phyloP scores from a whole-genome alignment of 768 basidiomycete genomes.

The Ephemerocybe angulata region DNA sequence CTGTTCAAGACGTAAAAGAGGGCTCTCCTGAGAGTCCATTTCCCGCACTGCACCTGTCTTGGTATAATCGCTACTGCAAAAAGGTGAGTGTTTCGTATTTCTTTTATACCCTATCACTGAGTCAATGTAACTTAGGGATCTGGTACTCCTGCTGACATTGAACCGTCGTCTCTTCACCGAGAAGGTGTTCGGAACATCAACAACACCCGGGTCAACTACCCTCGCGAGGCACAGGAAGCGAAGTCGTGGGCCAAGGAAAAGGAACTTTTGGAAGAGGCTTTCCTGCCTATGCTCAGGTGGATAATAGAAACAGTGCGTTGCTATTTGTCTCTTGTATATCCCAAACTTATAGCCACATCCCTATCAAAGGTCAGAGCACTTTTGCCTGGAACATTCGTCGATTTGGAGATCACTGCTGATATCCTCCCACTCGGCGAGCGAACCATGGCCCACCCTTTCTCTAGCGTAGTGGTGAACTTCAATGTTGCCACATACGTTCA shows the following conservation, averaged over 20 bases:
- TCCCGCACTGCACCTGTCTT: too few relatives aligned
- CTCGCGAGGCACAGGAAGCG: not conserved
- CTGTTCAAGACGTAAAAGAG: too few relatives aligned
- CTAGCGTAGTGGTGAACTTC: slow-evolving; percentile 15
- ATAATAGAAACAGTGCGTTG: not conserved
- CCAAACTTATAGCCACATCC: not conserved
- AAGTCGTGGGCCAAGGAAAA: not conserved
- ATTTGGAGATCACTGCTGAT: not conserved
- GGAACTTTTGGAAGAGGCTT: not conserved
- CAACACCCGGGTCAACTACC: not conserved
- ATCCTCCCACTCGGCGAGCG: slow-evolving; percentile 10
- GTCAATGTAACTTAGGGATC: too few relatives aligned
- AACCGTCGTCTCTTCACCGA: not conserved
- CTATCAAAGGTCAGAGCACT: not conserved
- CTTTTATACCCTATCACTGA: too few relatives aligned
- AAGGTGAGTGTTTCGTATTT: too few relatives aligned
- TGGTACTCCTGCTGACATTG: not conserved
- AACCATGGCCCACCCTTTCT: slow-evolving; percentile 12
- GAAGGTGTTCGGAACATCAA: not conserved
- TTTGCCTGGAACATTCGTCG: not conserved
- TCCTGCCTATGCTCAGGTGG: not conserved
- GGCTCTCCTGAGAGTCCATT: too few relatives aligned
- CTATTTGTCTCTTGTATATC: too few relatives aligned
- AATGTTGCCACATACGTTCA: slow-evolving; percentile 14
- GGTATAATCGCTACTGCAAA: too few relatives aligned